A percentile compares a stretch with the other conserved stretches of the same genome.
Evolutionary conservation across 2,329 filamentous ascomycete species (phyloP).

Genomic region (Calonectria montana): DNA sequence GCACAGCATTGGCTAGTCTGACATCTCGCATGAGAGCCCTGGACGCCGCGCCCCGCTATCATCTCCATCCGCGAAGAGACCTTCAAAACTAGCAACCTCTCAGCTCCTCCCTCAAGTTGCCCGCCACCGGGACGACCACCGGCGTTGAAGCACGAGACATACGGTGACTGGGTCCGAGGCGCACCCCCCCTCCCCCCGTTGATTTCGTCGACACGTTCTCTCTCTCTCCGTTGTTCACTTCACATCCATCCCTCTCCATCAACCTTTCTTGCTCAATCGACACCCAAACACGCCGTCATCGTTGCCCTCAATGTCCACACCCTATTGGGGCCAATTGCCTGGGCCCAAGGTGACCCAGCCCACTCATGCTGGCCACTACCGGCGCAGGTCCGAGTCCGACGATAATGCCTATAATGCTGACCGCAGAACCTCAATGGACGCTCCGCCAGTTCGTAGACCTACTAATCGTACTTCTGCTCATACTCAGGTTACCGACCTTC

Average conservation of each 20-base stretch:
- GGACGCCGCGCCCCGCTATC: slow-evolving; percentile 35
- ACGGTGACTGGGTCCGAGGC: not conserved
- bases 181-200: slow-evolving; percentile 23
- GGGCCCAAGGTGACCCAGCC: slow-evolving; percentile 54
- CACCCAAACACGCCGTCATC: slow-evolving; percentile 43
- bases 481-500: slow-evolving; percentile 65
- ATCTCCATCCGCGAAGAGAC: slow-evolving; percentile 30
- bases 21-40: slow-evolving; percentile 41
- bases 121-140: slow-evolving; percentile 29
- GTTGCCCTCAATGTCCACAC: slow-evolving; percentile 56
- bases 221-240: slow-evolving; percentile 23
- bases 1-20: slow-evolving; percentile 57
- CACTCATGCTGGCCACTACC: slow-evolving; percentile 43
- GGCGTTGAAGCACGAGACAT: slow-evolving; percentile 22
- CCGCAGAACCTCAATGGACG: slow-evolving; percentile 47
- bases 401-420: slow-evolving; percentile 45
- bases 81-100: slow-evolving; percentile 34
- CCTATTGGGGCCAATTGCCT: slow-evolving; percentile 71
- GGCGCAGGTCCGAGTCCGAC: slow-evolving; percentile 50
- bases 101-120: slow-evolving; percentile 26
- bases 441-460: slow-evolving; percentile 56
- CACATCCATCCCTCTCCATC: not conserved
- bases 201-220: slow-evolving; percentile 14
- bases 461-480: slow-evolving; percentile 64
- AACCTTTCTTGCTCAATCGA: slow-evolving; percentile 20